Base-by-base conservation (phyloP, 2,329 filamentous ascomycete species). In the Laburnicola sp. region DNA sequence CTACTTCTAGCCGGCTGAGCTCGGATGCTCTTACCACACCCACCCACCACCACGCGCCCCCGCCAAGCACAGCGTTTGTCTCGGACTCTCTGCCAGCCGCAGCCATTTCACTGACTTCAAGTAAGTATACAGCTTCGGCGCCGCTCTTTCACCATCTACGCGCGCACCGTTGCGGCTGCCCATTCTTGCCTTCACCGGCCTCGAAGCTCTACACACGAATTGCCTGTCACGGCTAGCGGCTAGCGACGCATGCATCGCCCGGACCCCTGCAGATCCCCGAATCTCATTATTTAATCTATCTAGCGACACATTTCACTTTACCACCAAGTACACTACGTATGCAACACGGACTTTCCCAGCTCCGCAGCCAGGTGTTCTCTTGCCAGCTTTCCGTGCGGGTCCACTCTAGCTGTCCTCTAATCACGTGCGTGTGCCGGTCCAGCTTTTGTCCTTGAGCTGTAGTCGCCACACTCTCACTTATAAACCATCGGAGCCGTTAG, bases 341-440 rank as follows among this genome's bases (percentile, higher is more conserved):
- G 40, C 27, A 23, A 16, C 32, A 48, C 45, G 36, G 26, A 22
- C 27, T 11, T 10, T 35, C 5, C 11, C 21, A 36, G 32, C 34
- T 23, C 10, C 36, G 3, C 34, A 23, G 48, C 48, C 48, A 50
- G 48, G 48, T 50, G 48, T 36, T 50, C 48, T 50, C 41, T 45
- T 21, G 16, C 21, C 27, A n/a, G 28, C 25, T 22, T 28, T 23
- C 27, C 5, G 30, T 16, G 10, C 9, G 32, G 31, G 25, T 22
- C 10, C 21, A 26, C 41, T 25, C 16, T n/a, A n/a, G 30, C 30
- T n/a, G 30, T 32, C 25, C 41, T 32, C 41, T 44, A 44, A 34
- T 44, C 41, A 32, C 28, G 31, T 25, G 41, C 34, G 41, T 7
- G 8, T 32, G 8, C n/a, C n/a, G 30, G n/a, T 7, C 7, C 30